These are phyloP conservation scores for Aspergillus fumigatiaffinis DNA, from an alignment of 2,329 filamentous ascomycete species.

Conservation along the genomic window DNA sequence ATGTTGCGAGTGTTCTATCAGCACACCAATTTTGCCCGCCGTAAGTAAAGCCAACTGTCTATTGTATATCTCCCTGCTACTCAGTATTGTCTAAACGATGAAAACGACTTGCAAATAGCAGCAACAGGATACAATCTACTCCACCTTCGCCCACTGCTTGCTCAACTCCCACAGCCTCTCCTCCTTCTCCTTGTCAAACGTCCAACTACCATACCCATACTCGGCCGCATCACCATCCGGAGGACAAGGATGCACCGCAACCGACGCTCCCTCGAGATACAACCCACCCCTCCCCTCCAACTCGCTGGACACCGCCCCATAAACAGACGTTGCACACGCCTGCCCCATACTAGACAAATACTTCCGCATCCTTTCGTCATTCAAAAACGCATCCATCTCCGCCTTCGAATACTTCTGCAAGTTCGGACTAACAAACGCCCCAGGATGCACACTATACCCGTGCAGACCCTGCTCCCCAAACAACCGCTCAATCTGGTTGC, in stretches of 20 bases:
- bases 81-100: too few relatives aligned
- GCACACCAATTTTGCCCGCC: too few relatives aligned
- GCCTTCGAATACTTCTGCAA: background rate
- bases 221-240: background rate
- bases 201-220: slow-evolving; percentile 1
- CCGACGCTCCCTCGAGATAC: background rate
- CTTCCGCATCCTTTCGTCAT: background rate
- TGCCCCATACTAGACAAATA: background rate
- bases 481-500: slow-evolving; percentile 49
- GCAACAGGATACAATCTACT: background rate
- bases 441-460: slow-evolving; percentile 46
- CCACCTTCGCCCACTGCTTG: background rate
- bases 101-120: too few relatives aligned
- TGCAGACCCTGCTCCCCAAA: slow-evolving; percentile 46
- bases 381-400: background rate
- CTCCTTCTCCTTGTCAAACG: slow-evolving; percentile 16
- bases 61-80: too few relatives aligned
- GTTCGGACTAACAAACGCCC: slow-evolving; percentile 17
- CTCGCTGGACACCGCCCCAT: background rate
- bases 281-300: background rate
- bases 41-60: too few relatives aligned
- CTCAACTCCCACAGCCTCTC: slow-evolving; percentile 2
- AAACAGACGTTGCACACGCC: background rate
- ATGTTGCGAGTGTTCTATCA: too few relatives aligned
- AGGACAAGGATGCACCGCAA: background rate